Evolutionary conservation across 495 filamentous ascomycete genomes (phyloP), one percentile per base, ranked within the genome.

Genomic region (Hyaloscypha bicolor): DNA sequence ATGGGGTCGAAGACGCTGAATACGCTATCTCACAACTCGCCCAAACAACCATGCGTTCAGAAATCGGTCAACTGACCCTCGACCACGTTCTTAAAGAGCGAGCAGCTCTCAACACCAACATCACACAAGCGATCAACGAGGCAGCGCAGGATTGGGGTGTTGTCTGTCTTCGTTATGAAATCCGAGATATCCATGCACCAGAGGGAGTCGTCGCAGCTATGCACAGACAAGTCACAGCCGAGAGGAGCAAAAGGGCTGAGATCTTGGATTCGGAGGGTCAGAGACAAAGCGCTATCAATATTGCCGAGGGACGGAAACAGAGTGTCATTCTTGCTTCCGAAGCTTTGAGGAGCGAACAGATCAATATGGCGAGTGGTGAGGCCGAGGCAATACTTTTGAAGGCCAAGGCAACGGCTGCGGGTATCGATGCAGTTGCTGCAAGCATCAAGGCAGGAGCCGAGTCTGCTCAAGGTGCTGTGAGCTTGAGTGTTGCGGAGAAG

Each of bases 1-100:
- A 99, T 76, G 95, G 95, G 51, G 95, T 99, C 51, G 95, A 99
- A 80, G 95, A 99, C 75, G 95, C 95, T 66, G 96, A 98, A 76
- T 99, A 98, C 79, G 95, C 95, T 75, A 98, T 99, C 81, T 93
- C 91, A 22, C 95, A 99, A 73, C 90, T 99, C 21, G 95, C 95
- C 3, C 95, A 99, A 78, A 99, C 95, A 3, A 99, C 95, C 0
- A 99, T 99, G 95, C 93, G 95, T 67, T 93, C 90, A 64, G 95
- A 99, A 77, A 99, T 99, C 75, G 95, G 95, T 67, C 93, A 97
- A 73, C 85, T 99, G 21, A 92, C 94, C 0, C 90, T 99, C 72
- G 95, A 99, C 79, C 94, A 98, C 80, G 95, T 99, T 48, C 85
- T 99, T 29, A 97, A 97, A 75, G 95, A 99, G 83, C 93, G 95